Evolutionary conservation across 2,329 filamentous ascomycete genomes (phyloP).

Genomic region (Celoporthe dispersa): DNA sequence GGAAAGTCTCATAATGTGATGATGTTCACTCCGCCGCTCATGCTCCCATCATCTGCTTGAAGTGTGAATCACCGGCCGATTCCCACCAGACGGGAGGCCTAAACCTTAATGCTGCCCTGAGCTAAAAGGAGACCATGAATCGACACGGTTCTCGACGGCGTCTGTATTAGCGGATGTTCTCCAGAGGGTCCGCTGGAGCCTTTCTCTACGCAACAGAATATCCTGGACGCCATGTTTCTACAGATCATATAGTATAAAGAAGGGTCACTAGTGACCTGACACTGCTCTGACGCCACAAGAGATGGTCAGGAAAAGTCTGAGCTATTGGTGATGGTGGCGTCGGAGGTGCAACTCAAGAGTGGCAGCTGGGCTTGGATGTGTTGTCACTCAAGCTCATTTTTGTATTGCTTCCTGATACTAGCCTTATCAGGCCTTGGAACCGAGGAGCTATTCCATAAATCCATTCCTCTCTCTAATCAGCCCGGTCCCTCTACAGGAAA

Average conservation of each 20-base stretch:
- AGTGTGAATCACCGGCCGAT: neutral
- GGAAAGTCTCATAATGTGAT: neutral
- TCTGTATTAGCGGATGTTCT: neutral
- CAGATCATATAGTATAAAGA: no score
- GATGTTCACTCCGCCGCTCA: neutral
- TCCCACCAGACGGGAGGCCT: neutral
- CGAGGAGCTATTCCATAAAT: no score
- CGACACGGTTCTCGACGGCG: neutral
- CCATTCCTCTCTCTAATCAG: neutral
- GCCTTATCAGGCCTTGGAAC: no score
- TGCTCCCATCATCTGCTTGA: neutral
- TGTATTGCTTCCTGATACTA: neutral
- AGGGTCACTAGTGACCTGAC: no score
- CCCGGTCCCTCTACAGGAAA: constrained; percentile 59
- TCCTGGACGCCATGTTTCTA: no score
- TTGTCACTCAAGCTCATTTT: no score
- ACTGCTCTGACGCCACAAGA: no score
- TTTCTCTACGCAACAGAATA: neutral
- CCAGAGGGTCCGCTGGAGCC: neutral
- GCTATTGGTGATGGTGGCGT: neutral
- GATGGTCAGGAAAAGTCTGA: no score
- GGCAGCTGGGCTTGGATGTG: neutral
- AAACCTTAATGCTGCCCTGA: neutral
- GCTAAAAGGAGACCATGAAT: neutral
- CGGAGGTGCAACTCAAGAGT: neutral